Conservation (phyloP, 345 rosid species). For the Draba incana region DNA sequence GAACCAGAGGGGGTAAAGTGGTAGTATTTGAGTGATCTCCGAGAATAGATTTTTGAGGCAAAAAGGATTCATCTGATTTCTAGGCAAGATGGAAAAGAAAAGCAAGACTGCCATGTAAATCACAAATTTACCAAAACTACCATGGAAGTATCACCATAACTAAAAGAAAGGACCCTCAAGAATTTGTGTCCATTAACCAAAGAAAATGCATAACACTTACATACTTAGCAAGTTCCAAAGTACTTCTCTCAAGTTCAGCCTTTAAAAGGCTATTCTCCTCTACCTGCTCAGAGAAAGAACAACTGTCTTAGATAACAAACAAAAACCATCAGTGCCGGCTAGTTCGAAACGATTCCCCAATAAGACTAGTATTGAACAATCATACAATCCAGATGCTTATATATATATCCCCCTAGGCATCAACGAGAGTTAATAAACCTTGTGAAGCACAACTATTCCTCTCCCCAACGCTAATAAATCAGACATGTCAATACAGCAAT, state of each 20-base stretch:
- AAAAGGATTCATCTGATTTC: conserved; percentile 43
- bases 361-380: conserved; percentile 9
- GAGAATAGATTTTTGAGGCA: conserved; percentile 44
- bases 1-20: conserved; percentile 47
- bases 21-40: conserved; percentile 42
- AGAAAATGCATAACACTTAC: conserved; percentile 47
- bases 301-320: conserved; percentile 15
- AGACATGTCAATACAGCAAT: conserved; percentile 19
- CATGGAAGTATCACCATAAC: background rate
- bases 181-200: background rate
- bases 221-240: conserved; percentile 59
- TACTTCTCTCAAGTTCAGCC: conserved; percentile 64
- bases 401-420: background rate
- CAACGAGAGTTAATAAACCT: background rate
- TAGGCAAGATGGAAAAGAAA: conserved; percentile 32
- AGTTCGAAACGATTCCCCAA: conserved; percentile 11
- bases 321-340: background rate
- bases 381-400: conserved; percentile 5
- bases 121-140: background rate
- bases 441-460: background rate
- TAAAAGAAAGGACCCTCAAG: conserved; percentile 1
- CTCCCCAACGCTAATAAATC: conserved; percentile 1
- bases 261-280: conserved; percentile 79
- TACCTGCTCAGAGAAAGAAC: conserved; percentile 48
- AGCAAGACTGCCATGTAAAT: conserved; percentile 29